Evolutionary conservation across 768 basidiomycete species (phyloP).

Genomic region (Leccinellum albellum): DNA sequence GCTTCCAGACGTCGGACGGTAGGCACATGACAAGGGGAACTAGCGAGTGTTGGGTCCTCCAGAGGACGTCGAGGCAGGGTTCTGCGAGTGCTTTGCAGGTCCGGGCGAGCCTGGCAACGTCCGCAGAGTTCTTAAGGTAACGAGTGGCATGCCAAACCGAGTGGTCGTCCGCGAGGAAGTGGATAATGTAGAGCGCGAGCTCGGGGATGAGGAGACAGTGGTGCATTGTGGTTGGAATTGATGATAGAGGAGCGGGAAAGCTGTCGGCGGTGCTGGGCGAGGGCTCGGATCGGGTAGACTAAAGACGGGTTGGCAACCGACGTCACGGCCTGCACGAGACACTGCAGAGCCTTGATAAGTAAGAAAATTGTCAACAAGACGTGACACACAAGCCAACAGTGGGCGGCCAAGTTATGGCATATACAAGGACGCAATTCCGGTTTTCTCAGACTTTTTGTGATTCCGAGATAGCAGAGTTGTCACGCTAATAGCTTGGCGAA

Average conservation of each 20-base stretch:
- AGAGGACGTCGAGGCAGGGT: conserved; percentile 30
- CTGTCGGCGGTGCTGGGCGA: not conserved
- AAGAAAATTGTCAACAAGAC: not conserved
- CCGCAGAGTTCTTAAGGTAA: conserved; percentile 17
- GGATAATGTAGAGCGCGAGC: conserved; percentile 23
- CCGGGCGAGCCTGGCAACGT: conserved; percentile 27
- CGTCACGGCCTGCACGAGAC: not conserved
- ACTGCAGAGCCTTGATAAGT: not conserved
- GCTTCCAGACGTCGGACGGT: conserved; percentile 23
- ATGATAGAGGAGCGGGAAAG: not conserved
- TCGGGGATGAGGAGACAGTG: conserved; percentile 29
- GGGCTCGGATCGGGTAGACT: not conserved
- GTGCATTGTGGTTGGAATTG: conserved; percentile 16
- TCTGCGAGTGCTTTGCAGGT: conserved; percentile 29
- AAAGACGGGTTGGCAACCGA: not conserved
- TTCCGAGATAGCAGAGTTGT: not conserved
- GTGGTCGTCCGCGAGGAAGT: conserved; percentile 22
- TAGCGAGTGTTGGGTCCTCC: conserved; percentile 29
- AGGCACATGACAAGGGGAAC: conserved; percentile 29
- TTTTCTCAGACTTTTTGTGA: conserved; percentile 13
- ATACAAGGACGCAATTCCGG: conserved; percentile 1
- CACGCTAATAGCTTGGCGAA: not conserved
- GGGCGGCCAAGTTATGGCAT: not conserved
- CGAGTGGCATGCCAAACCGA: conserved; percentile 11
- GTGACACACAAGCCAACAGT: not conserved